Conservation (phyloP, 768 basidiomycete species). For the Antrodiella citrinella region DNA sequence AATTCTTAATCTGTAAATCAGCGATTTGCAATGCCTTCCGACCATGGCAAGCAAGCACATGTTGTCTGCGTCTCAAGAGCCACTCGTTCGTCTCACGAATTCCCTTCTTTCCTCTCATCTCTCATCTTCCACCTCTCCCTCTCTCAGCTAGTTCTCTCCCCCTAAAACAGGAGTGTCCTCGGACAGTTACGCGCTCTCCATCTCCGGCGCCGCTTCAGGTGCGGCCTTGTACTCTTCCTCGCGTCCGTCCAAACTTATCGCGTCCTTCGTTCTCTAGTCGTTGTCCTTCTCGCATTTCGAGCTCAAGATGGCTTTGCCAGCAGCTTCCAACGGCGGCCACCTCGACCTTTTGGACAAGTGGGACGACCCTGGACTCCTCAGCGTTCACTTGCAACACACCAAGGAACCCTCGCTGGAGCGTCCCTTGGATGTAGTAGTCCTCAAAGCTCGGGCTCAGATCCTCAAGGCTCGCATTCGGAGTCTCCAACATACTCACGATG, state of each 20-base stretch:
- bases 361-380: neutral
- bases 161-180: neutral
- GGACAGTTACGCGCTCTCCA: neutral
- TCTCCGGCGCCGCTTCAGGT: neutral
- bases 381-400: neutral
- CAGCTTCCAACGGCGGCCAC: neutral
- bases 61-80: neutral
- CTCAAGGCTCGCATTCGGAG: conserved; percentile 2
- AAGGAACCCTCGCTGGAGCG: neutral
- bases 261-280: neutral
- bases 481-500: conserved; percentile 15
- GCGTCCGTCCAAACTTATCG: no score
- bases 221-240: neutral
- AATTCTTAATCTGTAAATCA: neutral
- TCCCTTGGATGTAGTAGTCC: neutral
- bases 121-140: neutral
- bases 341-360: neutral
- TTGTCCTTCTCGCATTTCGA: neutral
- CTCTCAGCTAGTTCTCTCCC: neutral
- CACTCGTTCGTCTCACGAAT: neutral
- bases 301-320: neutral
- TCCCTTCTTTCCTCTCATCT: neutral
- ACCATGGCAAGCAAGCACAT: neutral
- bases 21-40: neutral
- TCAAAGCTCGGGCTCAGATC: neutral